A percentile compares a stretch with the other conserved stretches of the same genome.
Conservation (phyloP, 768 basidiomycete genomes). For the Rhizopogon sp. region DNA sequence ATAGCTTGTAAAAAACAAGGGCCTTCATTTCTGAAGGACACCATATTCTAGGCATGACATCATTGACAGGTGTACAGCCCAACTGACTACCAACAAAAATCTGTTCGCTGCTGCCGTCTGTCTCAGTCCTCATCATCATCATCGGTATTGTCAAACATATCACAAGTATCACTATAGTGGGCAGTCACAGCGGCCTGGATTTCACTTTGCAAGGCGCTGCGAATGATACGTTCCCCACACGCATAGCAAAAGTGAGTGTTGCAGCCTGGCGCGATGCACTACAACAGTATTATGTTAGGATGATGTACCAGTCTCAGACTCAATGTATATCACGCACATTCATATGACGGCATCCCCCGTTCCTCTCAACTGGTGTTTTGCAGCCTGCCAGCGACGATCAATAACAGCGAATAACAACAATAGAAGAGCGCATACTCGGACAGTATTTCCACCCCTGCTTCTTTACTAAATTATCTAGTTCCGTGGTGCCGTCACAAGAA, state of each 20-base stretch:
- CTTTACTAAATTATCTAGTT: slow-evolving; percentile 48
- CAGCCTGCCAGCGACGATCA: slow-evolving; percentile 29
- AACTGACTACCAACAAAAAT: too few species aligned
- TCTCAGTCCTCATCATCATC: too few species aligned
- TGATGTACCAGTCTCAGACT: neutral
- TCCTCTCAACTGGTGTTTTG: slow-evolving; percentile 45
- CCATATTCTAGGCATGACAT: too few species aligned
- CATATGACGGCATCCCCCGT: slow-evolving; percentile 56
- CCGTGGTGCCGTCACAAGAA: slow-evolving; percentile 55
- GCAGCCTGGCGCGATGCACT: slow-evolving; percentile 55
- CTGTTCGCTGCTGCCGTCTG: too few species aligned
- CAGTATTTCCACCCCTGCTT: slow-evolving; percentile 59
- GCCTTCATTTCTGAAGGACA: too few species aligned
- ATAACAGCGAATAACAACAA: neutral
- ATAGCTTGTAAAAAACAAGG: too few species aligned
- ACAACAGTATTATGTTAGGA: neutral
- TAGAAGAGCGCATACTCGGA: slow-evolving; percentile 38
- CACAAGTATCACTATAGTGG: slow-evolving; percentile 29
- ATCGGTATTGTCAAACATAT: slow-evolving; percentile 24
- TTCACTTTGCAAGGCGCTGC: slow-evolving; percentile 28
- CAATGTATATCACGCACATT: slow-evolving; percentile 32
- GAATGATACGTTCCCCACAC: slow-evolving; percentile 45
- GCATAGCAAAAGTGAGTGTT: slow-evolving; percentile 55
- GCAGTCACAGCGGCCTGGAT: slow-evolving; percentile 21
- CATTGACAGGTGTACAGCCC: too few species aligned